Evolutionary conservation across 768 basidiomycete genomes (phyloP), one percentile per base, ranked within the genome.

Genomic region (Chalciporus chontae): DNA sequence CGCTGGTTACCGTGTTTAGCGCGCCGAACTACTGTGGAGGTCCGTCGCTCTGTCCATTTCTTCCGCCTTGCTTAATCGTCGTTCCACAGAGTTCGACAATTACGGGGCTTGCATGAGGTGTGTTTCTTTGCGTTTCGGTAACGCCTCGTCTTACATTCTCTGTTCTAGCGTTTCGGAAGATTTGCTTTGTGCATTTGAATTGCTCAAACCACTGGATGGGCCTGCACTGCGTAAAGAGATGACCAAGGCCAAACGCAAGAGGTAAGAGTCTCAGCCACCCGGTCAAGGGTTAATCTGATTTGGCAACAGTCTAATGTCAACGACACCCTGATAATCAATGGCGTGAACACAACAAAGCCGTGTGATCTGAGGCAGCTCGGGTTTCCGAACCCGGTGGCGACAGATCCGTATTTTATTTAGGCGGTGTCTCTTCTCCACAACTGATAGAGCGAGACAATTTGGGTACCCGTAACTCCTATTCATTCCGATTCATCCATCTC

Each of bases 161-260:
- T 18, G 15, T 48, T 42, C 14, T 56, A 91, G 90, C 61, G 96
- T 98, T 15, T 96, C 94, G 24, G 96, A 97, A 70, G 96, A 99
- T 67, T 73, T 99, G 43, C 74, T 99, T 21, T 99, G 96, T 62
- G 94, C 96, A 9, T 99, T 99, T 63, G 96, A 99, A 70, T 74
- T 98, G 45, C 81, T 99, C 51, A 98, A 98, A 69, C 94, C 94
- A 15, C 76, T 97, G 58, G 94, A 97, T 62, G 91, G 90, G 8
- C 87, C 93, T 21, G 94, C 94, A 24, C 72, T 97, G 58, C 87
- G 93, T 58, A 97, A 97, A 70, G 94, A 97, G 69, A 96, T 97
- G 94, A 94, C 91, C 37, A 96, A 96, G 72, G 91, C 91, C 45
- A 96, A 95, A 72, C 89, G 94, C 78, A 96, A 96, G 79, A 95